Conservation (phyloP, 1,139 yeast genomes). For the Zygoascus hellenicus region DNA sequence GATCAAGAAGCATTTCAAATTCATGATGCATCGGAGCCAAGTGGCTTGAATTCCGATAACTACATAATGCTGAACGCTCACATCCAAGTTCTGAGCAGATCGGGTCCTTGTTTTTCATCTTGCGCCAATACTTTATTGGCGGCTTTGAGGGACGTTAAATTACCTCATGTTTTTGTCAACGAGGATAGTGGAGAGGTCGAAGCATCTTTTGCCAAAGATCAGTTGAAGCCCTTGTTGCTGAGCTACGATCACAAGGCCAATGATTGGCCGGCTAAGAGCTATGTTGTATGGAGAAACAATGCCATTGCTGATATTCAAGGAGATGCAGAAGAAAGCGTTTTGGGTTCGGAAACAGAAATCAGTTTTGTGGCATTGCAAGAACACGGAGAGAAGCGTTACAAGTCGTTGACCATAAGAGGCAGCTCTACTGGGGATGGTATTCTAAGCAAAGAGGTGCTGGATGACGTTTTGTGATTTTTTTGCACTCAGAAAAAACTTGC, state of each 20-base stretch:
- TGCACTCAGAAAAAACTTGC: too few species aligned
- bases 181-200: constrained; percentile 31
- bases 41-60: constrained; percentile 1
- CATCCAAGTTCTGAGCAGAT: constrained; percentile 69
- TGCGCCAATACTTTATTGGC: constrained; percentile 65
- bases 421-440: constrained; percentile 21
- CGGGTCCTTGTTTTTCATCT: constrained; percentile 76
- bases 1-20: constrained; percentile 6
- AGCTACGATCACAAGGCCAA: not conserved
- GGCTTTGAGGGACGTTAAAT: constrained; percentile 53
- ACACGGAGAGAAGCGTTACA: constrained; percentile 18
- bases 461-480: not conserved
- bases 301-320: constrained; percentile 6
- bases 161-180: constrained; percentile 57
- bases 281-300: constrained; percentile 5
- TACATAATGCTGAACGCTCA: constrained; percentile 54
- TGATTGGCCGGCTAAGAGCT: constrained; percentile 19
- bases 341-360: constrained; percentile 52
- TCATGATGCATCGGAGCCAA: constrained; percentile 10
- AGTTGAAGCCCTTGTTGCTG: constrained; percentile 34
- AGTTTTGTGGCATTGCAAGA: constrained; percentile 49
- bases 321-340: constrained; percentile 18
- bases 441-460: constrained; percentile 7
- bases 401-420: constrained; percentile 30
- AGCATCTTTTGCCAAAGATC: constrained; percentile 37